phyloP scores from a whole-genome alignment of 2,329 filamentous ascomycete genomes.

The Parasarocladium wereldwijsianum region DNA sequence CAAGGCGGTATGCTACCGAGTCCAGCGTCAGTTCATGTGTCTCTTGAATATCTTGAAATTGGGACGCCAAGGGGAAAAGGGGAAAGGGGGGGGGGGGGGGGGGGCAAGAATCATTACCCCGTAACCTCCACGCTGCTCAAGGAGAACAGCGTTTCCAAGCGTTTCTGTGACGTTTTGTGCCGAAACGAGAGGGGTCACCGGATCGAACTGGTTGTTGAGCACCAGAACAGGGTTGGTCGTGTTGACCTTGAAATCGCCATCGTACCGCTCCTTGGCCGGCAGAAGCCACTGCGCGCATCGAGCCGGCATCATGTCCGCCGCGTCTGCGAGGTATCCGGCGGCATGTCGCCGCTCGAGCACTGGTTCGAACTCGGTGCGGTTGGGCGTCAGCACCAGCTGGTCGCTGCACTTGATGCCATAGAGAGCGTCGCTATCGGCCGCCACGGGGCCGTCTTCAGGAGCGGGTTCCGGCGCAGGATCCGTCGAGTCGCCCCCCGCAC shows the following conservation, averaged over 20 bases:
- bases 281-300: constrained; percentile 5
- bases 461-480: background rate
- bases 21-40: too few relatives aligned
- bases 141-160: constrained; percentile 23
- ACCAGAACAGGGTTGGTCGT: constrained; percentile 23
- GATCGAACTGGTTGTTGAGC: constrained; percentile 22
- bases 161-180: constrained; percentile 19
- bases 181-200: constrained; percentile 26
- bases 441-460: background rate
- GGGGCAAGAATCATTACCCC: constrained; percentile 18
- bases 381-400: background rate
- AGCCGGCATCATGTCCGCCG: background rate
- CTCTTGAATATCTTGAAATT: background rate
- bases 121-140: constrained; percentile 29
- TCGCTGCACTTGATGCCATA: constrained; percentile 10
- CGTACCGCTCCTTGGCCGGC: constrained; percentile 7
- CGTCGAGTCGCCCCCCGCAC: background rate
- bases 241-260: constrained; percentile 11
- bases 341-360: constrained; percentile 1
- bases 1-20: constrained; percentile 8
- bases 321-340: background rate
- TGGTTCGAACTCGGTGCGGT: constrained; percentile 3
- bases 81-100: background rate
- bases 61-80: background rate
- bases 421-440: constrained; percentile 3